Evolutionary conservation across 1,284 basidiomycete species (phyloP), one percentile per base, ranked within the genome.

Genomic region (Melanopsichium pennsylvanicum): DNA sequence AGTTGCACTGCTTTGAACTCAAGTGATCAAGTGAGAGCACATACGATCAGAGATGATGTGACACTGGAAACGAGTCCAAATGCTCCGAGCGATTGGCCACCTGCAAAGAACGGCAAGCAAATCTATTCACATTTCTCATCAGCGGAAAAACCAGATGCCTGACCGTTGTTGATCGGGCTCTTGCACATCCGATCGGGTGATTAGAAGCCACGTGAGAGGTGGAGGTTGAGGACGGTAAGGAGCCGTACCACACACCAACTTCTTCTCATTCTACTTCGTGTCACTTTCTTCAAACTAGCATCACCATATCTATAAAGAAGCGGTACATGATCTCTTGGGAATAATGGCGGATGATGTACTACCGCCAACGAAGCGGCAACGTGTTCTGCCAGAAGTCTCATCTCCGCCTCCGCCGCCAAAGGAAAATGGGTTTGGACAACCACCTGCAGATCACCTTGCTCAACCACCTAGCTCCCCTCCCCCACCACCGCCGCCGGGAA

Each of bases 401-500:
- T 56, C 64, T 11, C 51, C 63, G 13, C 45, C 68, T 22, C 57
- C 61, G 19, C 52, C 52, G 15, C 60, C 48, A 23, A 37, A 39
- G 22, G 46, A 55, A 19, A 40, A 47, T 18, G 41, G 43, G 12
- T 5, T 21, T 32, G 25, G 19, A 18, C 29, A 23, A 10, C 40
- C 35, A 22, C 16, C 41, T n/a, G 35, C 48, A 22, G 43, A 13
- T 3, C 26, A 39, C 12, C 7, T 31, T 10, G 22, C 37, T 35
- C 48, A 29, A 34, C 48, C 47, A 25, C 59, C 52, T 1, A 59
- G 11, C 12, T 47, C 51, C 5, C 52, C 63, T 5, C 66, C 67
- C 2, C 70, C 70, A 19, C 70, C 67, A 29, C 70, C 70, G 10
- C 67, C 70, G 16, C 54, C 51, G 22, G 67, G 67, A 13, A 15